Percentiles rank a stretch among this genome's conserved stretches.
Evolutionary conservation across 1,139 yeast genomes (phyloP).

Genomic region (Debaryomycetaceae sp.): DNA sequence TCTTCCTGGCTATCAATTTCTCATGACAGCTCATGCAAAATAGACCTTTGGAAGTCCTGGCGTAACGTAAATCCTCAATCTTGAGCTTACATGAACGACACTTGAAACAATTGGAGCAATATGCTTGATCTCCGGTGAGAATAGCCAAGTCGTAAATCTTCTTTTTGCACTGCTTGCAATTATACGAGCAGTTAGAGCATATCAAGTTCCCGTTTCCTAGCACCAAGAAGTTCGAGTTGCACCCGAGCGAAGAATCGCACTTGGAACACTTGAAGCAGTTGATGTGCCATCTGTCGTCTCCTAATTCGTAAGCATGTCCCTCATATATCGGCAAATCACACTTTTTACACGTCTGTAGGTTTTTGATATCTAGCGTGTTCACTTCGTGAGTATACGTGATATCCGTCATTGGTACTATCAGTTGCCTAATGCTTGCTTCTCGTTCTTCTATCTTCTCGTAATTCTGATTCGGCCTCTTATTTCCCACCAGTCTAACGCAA

Average conservation of each 20-base stretch:
- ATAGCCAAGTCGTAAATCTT: constrained; percentile 96
- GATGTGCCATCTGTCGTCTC: constrained; percentile 95
- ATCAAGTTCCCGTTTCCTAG: constrained; percentile 90
- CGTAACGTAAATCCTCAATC: constrained; percentile 87
- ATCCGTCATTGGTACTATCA: constrained; percentile 2
- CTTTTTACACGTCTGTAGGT: constrained; percentile 37
- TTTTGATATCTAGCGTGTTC: not conserved
- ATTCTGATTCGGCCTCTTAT: not conserved
- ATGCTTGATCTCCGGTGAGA: constrained; percentile 91
- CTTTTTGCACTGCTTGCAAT: constrained; percentile 82
- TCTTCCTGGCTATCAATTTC: constrained; percentile 68
- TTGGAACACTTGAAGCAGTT: constrained; percentile 88
- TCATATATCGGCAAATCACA: constrained; percentile 52
- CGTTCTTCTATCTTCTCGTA: not conserved
- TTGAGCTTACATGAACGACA: constrained; percentile 87
- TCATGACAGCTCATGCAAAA: constrained; percentile 95
- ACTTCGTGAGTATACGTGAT: constrained; percentile 4
- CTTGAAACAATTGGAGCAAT: constrained; percentile 86
- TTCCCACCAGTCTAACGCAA: not conserved
- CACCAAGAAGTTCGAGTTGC: constrained; percentile 85
- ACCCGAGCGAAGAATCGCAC: constrained; percentile 73
- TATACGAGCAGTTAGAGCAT: constrained; percentile 87
- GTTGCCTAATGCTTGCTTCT: not conserved
- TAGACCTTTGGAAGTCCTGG: constrained; percentile 89
- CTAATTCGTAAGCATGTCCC: constrained; percentile 80